A percentile compares a stretch with the other conserved stretches of the same genome.
Conservation (phyloP, 176 grass and related monocot genomes). For the Zizania latifolia region DNA sequence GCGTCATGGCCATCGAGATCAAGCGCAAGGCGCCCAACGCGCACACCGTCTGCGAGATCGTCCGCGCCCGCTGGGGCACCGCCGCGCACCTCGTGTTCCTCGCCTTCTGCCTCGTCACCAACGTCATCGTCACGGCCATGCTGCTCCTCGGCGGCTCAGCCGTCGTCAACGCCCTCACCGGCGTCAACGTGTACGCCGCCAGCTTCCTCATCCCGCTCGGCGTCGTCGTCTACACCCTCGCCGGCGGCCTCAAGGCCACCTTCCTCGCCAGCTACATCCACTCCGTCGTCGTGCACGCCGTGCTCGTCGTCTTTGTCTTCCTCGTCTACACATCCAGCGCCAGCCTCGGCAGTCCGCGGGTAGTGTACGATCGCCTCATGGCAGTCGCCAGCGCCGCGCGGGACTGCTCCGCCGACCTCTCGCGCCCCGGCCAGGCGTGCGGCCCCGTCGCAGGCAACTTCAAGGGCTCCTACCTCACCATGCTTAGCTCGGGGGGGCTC, state of each 20-base stretch:
- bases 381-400: conserved; percentile 40
- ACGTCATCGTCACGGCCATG: conserved; percentile 80
- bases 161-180: conserved; percentile 68
- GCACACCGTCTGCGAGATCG: conserved; percentile 80
- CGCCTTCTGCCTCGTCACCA: conserved; percentile 65
- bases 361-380: conserved; percentile 49
- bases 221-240: conserved; percentile 65
- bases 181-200: conserved; percentile 62
- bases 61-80: conserved; percentile 42
- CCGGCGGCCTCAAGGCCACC: conserved; percentile 68
- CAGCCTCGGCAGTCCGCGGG: conserved; percentile 56
- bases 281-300: conserved; percentile 59
- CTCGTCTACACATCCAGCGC: conserved; percentile 60
- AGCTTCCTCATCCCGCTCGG: conserved; percentile 82
- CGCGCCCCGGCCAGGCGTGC: conserved; percentile 47
- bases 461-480: conserved; percentile 71
- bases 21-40: conserved; percentile 74
- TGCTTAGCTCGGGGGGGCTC: conserved; percentile 72
- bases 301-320: conserved; percentile 64
- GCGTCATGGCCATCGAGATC: conserved; percentile 78
- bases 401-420: conserved; percentile 36
- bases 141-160: conserved; percentile 77
- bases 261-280: conserved; percentile 85
- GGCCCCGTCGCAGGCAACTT: conserved; percentile 65
- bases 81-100: conserved; percentile 61